Evolutionary conservation across 2,329 filamentous ascomycete genomes (phyloP).

Genomic region (Leptographium flavum): DNA sequence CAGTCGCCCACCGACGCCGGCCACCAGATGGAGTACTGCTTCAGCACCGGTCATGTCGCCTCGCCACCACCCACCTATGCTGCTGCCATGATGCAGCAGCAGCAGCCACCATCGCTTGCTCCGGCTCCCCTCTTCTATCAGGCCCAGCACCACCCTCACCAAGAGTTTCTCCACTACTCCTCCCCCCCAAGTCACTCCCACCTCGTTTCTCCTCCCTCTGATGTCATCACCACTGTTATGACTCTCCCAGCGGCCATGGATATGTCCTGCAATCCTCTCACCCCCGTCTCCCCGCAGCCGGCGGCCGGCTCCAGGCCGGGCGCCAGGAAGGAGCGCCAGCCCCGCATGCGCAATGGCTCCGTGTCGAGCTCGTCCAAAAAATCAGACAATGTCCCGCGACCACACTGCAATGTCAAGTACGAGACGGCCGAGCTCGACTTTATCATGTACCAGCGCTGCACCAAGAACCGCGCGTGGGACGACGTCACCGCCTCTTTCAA

Average conservation of each 20-base stretch:
- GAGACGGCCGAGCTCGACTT: constrained; percentile 13
- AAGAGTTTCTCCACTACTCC: not conserved
- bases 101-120: not conserved
- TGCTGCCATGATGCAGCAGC: not conserved
- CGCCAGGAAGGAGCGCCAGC: not conserved
- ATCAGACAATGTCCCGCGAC: constrained; percentile 4
- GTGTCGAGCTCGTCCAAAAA: not conserved
- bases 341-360: too few species aligned
- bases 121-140: not conserved
- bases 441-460: constrained; percentile 14
- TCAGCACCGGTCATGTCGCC: not conserved
- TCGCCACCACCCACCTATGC: not conserved
- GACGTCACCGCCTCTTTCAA: constrained; percentile 12
- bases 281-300: constrained; percentile 2
- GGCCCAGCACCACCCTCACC: not conserved
- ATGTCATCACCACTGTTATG: constrained; percentile 7
- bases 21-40: not conserved
- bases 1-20: constrained; percentile 8
- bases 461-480: constrained; percentile 12
- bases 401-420: constrained; percentile 14
- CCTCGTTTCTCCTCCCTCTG: not conserved
- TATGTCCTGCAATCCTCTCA: constrained; percentile 2
- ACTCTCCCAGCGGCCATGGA: constrained; percentile 3
- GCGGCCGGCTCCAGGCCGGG: not conserved
- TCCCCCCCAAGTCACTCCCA: not conserved